Evolutionary conservation across 306 rosid species (phyloP), one percentile per base, ranked within the genome.

Genomic region (Cicer pinnatifidum): DNA sequence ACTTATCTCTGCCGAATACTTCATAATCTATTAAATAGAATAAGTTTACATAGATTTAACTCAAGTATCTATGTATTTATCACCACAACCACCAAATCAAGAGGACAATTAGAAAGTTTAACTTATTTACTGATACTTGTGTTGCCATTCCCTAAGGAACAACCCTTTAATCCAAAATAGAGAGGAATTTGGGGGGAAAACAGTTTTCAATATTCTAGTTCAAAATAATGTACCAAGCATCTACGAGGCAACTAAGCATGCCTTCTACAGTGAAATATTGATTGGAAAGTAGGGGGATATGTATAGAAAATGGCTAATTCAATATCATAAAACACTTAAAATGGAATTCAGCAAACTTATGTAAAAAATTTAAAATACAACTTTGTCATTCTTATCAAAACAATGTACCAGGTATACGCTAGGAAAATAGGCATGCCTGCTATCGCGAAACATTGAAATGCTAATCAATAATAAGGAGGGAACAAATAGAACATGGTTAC

Each of bases 11-110:
- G 50, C 23, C 10, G 44, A 75, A 47, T 38, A 41, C 59, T 64
- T 77, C 74, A 20, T 17, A 61, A 75, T 69, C 58, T 79, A 66
- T 43, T 39, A 71, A 71, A 57, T 43, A 9, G 43, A 44, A n/a
- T 11, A 7, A 11, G 72, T 41, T 54, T 48, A 54, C 46, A 38
- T 51, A 65, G 28, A 70, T 20, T 57, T 66, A 71, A 56, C 69
- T 28, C 35, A 11, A 28, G 37, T 28, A 69, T 83, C 47, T 63
- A 51, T 66, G 66, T 33, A 7, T 48, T 75, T 50, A 44, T 70
- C 68, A 65, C 67, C 67, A 50, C 35, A 6, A 60, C 43, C 54
- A 60, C 43, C 54, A 69, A 54, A 58, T 69, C 67, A 52, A 46
- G 57, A 43, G 57, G 58, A 70, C 57, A 50, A 2, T 45, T 53